Percentiles rank a stretch among this genome's conserved stretches.
Evolutionary conservation across 768 basidiomycete genomes (phyloP).

Genomic region (Tephrocybe sp.): DNA sequence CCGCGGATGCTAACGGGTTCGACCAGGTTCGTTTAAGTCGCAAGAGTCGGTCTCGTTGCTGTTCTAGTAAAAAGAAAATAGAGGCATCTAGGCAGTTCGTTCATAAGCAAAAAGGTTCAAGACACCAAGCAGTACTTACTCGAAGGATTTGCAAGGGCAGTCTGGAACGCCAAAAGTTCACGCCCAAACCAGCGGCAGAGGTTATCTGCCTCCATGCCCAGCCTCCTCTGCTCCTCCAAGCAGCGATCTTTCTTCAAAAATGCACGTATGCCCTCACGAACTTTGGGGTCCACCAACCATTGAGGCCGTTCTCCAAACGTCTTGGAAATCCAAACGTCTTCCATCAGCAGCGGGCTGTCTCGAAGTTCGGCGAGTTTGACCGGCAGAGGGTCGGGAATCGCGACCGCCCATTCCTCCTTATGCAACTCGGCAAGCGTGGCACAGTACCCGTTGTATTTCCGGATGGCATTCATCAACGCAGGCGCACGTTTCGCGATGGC

Average conservation of each 20-base stretch:
- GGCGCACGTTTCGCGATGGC: constrained; percentile 30
- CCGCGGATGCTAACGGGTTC: constrained; percentile 12
- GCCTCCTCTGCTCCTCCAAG: constrained; percentile 15
- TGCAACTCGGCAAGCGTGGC: constrained; percentile 20
- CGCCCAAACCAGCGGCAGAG: constrained; percentile 32
- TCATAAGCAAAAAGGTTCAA: too few relatives aligned
- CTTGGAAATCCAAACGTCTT: constrained; percentile 34
- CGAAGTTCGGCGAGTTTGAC: constrained; percentile 25
- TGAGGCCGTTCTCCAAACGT: constrained; percentile 12
- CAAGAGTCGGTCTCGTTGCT: constrained; percentile 14
- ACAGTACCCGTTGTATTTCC: constrained; percentile 27
- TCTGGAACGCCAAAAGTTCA: too few relatives aligned
- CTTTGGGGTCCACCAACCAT: constrained; percentile 31
- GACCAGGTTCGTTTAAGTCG: constrained; percentile 18
- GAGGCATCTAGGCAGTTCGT: too few relatives aligned
- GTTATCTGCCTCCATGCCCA: constrained; percentile 26
- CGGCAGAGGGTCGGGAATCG: constrained; percentile 30
- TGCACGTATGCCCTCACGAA: constrained; percentile 18
- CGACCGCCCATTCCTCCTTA: constrained; percentile 24
- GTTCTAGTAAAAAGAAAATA: constrained; percentile 5
- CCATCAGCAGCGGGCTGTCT: constrained; percentile 26
- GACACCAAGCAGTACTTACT: too few relatives aligned
- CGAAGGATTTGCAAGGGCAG: too few relatives aligned
- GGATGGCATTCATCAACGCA: constrained; percentile 26
- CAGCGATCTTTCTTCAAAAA: constrained; percentile 15